Evolutionary conservation across 345 rosid species (phyloP).

Genomic region (Eucalyptus regnans): DNA sequence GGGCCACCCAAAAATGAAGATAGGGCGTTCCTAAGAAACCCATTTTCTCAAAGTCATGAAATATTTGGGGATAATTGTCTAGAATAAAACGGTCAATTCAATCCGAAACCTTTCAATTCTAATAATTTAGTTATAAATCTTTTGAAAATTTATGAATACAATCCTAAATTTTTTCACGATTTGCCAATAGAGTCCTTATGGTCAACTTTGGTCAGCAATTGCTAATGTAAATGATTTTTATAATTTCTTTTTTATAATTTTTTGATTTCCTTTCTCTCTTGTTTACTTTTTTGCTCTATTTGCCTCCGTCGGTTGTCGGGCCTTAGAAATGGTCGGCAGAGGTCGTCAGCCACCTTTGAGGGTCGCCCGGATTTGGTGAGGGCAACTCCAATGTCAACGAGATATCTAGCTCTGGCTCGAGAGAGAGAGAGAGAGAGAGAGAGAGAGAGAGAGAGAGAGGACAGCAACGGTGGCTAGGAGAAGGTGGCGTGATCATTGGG

Average conservation of each 20-base stretch:
- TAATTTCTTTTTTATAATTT: neutral
- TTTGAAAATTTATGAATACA: neutral
- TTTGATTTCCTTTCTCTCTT: rapidly evolving
- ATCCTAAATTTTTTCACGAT: rapidly evolving
- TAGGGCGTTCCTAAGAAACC: neutral
- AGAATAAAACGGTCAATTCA: neutral
- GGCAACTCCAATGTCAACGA: neutral
- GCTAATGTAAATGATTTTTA: neutral
- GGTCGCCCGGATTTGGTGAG: neutral
- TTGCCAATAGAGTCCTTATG: rapidly evolving
- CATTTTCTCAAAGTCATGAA: neutral
- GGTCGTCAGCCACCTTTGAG: neutral
- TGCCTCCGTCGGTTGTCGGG: neutral
- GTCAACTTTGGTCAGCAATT: rapidly evolving
- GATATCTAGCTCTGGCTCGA: neutral
- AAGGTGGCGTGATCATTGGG: neutral
- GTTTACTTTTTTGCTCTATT: neutral
- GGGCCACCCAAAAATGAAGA: no score
- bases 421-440: neutral
- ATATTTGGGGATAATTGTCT: neutral
- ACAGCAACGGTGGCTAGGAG: neutral
- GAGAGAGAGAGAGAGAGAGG: neutral
- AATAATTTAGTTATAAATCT: rapidly evolving
- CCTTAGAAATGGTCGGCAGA: neutral
- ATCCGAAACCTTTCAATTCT: rapidly evolving